Evolutionary conservation across 2,329 filamentous ascomycete genomes (phyloP).

Genomic region (Fusarium longipes): DNA sequence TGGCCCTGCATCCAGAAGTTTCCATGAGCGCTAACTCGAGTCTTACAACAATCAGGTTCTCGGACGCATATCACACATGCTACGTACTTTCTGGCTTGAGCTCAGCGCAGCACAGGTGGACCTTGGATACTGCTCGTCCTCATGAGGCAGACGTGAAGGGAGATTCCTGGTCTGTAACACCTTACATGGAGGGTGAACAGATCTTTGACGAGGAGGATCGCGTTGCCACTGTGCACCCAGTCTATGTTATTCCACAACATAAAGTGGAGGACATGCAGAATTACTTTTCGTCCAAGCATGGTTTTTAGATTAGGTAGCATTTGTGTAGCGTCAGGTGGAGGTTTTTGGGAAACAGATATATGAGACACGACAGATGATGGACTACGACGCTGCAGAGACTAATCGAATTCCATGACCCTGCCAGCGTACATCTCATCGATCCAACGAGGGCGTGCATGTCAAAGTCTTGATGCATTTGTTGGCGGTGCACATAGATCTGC

Average conservation of each 20-base stretch:
- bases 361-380: constrained; percentile 23
- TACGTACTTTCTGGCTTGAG: constrained; percentile 91
- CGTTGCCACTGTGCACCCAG: constrained; percentile 78
- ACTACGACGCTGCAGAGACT: constrained; percentile 4
- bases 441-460: neutral
- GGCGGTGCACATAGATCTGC: constrained; percentile 20
- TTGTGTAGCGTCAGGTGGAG: constrained; percentile 4
- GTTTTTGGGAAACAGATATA: neutral
- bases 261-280: constrained; percentile 71
- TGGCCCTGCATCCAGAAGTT: constrained; percentile 19
- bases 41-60: constrained; percentile 61
- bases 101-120: constrained; percentile 78
- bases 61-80: constrained; percentile 92
- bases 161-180: constrained; percentile 60
- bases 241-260: constrained; percentile 84
- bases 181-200: constrained; percentile 65
- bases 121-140: constrained; percentile 53
- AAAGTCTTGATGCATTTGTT: constrained; percentile 4
- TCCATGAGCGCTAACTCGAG: constrained; percentile 38
- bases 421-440: constrained; percentile 1
- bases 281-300: constrained; percentile 71
- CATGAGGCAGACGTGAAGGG: constrained; percentile 50
- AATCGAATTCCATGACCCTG: neutral
- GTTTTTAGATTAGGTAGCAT: constrained; percentile 59
- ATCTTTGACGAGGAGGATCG: constrained; percentile 78